Conservation (phyloP, 2,329 filamentous ascomycete species). For the Aspergillus persii region DNA sequence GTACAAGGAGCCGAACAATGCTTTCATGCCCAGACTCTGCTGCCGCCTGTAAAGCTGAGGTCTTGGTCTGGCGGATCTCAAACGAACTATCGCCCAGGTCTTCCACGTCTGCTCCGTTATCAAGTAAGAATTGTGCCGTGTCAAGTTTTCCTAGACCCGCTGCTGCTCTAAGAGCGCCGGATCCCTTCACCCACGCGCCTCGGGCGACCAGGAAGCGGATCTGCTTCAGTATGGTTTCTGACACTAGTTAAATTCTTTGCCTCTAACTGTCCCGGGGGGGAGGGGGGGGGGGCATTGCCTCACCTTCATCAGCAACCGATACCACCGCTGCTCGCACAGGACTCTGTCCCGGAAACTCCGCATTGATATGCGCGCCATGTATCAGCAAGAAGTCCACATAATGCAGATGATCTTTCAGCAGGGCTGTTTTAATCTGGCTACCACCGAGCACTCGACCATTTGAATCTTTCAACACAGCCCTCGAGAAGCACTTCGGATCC, state of each 20-base stretch:
- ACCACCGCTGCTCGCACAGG: neutral
- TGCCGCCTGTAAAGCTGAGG: neutral
- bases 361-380: neutral
- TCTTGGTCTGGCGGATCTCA: neutral
- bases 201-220: neutral
- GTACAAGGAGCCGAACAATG: neutral
- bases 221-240: neutral
- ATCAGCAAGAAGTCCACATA: neutral
- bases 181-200: neutral
- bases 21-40: neutral
- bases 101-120: neutral
- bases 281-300: neutral
- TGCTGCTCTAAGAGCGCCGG: neutral
- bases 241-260: no score
- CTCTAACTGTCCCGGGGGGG: no score
- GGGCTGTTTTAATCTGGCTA: neutral
- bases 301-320: neutral
- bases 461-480: neutral
- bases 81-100: neutral
- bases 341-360: neutral
- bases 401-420: neutral
- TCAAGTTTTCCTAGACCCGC: neutral
- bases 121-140: neutral
- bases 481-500: neutral
- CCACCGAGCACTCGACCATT: neutral